Evolutionary conservation across 495 filamentous ascomycete species (phyloP), one percentile per base, ranked within the genome.

Genomic region (Mytilinidion resinicola): DNA sequence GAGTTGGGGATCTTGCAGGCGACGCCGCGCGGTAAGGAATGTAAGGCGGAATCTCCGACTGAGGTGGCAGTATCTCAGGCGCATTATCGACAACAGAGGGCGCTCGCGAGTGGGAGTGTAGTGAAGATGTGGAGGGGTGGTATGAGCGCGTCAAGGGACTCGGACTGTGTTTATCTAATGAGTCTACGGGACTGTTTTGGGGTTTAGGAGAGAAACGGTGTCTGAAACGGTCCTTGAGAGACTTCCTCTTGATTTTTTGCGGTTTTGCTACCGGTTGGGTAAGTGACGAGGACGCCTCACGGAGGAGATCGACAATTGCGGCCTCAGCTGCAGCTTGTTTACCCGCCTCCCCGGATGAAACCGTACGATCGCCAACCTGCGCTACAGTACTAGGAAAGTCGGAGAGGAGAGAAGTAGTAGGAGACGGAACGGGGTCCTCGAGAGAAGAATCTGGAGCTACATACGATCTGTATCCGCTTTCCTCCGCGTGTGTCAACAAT

Each of bases 41-140:
- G 70, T 82, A 78, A 44, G 76, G 51, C 54, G 80, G 70, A 36
- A 75, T 59, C 61, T 82, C 81, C 7, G 71, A 70, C 10, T 72
- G 65, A 2, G 81, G 81, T 19, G 82, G 80, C 1, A 78, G 78
- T n/a, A 86, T 79, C 19, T 69, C 75, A 1, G 83, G 81, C 7
- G 75, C 74, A 30, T 71, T 75, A 25, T 79, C 74, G 15, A 86
- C 63, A 34, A 83, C 77, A 5, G 84, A 86, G 3, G 77, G 67
- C 19, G 79, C 74, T 58, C 82, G 76, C 4, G 80, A 80, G 9
- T 69, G 59, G 15, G 74, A 66, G 6, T 30, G 25, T 44, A 67
- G 46, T 15, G 67, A 64, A 7, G 51, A 56, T 12, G 61, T 57
- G 20, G 72, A 64, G 9, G 73, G 70, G 9, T 75, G 72, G 56